Evolutionary conservation across 78 protist genomes (phyloP).

Genomic region (Isochrysis galbana): DNA sequence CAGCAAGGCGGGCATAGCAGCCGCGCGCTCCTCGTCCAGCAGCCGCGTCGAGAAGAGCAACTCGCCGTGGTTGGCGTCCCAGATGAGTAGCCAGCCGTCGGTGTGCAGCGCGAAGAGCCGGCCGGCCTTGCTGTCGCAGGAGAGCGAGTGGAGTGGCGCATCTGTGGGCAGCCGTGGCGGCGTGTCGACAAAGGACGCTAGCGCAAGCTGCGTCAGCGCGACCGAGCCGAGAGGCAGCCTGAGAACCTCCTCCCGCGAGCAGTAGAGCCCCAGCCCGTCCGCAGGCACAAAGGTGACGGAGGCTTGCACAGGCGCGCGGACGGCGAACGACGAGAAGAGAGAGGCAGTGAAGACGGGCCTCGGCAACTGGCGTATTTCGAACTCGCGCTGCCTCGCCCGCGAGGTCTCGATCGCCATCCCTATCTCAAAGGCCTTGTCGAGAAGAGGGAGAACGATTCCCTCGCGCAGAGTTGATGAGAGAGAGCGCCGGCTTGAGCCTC

Average conservation of each 20-base stretch:
- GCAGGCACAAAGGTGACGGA: background rate
- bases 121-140: background rate
- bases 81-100: background rate
- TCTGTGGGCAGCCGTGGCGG: background rate
- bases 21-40: background rate
- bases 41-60: background rate
- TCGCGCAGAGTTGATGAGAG: too few species aligned
- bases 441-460: too few species aligned
- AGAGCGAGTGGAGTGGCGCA: background rate
- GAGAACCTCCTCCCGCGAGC: background rate
- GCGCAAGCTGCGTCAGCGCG: background rate
- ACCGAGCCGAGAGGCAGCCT: background rate
- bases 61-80: constrained; percentile 15
- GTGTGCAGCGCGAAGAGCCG: constrained; percentile 11
- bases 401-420: background rate
- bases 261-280: background rate
- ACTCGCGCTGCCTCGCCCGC: background rate
- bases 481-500: too few species aligned
- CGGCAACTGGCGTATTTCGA: background rate
- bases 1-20: too few species aligned
- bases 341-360: background rate
- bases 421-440: too few species aligned
- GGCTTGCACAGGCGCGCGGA: background rate
- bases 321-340: background rate
- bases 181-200: background rate